Evolutionary conservation across 2,329 filamentous ascomycete genomes (phyloP).

Genomic region (Phialophora macrospora): DNA sequence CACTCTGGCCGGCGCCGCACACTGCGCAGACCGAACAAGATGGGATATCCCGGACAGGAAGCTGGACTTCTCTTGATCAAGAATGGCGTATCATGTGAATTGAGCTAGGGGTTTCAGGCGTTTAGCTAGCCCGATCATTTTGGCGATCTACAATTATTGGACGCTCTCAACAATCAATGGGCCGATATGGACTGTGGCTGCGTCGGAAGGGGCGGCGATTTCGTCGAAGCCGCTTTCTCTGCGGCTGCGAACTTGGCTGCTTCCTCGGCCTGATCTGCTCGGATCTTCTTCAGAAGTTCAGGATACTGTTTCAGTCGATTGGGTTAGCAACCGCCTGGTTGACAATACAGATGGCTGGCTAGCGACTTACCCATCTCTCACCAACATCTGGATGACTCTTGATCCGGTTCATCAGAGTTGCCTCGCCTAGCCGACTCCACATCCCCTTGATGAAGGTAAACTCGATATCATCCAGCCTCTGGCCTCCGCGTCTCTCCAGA

Average conservation of each 20-base stretch:
- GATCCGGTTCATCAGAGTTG: slow-evolving; percentile 79
- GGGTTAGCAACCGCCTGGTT: not conserved
- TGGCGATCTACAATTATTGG: not conserved
- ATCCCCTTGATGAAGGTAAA: slow-evolving; percentile 79
- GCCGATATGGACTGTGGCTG: slow-evolving; percentile 31
- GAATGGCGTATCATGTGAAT: not conserved
- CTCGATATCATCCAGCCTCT: slow-evolving; percentile 60
- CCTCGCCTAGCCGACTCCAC: slow-evolving; percentile 74
- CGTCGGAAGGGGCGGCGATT: slow-evolving; percentile 12
- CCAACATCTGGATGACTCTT: slow-evolving; percentile 89
- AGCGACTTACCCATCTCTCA: slow-evolving; percentile 63
- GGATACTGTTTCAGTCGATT: slow-evolving; percentile 59
- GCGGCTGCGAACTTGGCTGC: slow-evolving; percentile 27
- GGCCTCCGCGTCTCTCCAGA: slow-evolving; percentile 53
- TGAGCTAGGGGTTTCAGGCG: not conserved
- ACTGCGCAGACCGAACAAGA: no score
- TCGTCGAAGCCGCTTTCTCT: slow-evolving; percentile 26
- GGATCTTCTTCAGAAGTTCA: slow-evolving; percentile 59
- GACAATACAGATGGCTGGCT: not conserved
- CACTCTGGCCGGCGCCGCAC: no score
- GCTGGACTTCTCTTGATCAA: not conserved
- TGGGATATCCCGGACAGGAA: not conserved
- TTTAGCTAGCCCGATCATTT: not conserved
- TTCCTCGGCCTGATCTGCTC: slow-evolving; percentile 60
- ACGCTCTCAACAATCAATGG: slow-evolving; percentile 14